A percentile compares a stretch with the other conserved stretches of the same genome.
These are phyloP conservation scores for Paraphaeosphaeria minitans DNA, from an alignment of 2,329 filamentous ascomycete species.

Conservation along the genomic window DNA sequence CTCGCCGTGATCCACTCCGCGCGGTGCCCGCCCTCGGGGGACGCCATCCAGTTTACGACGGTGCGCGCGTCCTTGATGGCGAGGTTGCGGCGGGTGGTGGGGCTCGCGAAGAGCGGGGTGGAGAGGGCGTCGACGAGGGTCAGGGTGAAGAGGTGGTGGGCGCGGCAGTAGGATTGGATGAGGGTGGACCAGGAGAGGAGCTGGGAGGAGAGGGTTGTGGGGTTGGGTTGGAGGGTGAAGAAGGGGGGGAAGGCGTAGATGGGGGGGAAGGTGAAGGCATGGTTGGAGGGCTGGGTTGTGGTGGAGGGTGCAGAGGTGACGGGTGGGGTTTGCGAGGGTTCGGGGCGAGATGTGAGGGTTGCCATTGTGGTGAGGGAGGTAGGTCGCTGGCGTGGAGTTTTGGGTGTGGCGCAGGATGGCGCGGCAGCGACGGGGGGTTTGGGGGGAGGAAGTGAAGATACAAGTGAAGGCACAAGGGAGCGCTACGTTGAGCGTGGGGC, in stretches of 20 bases:
- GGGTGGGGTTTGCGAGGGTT: conserved; percentile 8
- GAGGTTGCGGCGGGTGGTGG: conserved; percentile 51
- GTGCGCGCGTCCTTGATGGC: conserved; percentile 58
- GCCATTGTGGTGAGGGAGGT: conserved; percentile 16
- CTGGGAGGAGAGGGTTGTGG: conserved; percentile 74
- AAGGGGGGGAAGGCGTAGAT: conserved; percentile 80
- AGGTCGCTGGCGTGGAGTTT: neutral
- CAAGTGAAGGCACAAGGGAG: neutral
- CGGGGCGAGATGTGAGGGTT: conserved; percentile 14
- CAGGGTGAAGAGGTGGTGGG: conserved; percentile 77
- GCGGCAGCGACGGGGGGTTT: neutral
- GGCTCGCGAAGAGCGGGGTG: conserved; percentile 63
- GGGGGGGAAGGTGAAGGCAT: conserved; percentile 49
- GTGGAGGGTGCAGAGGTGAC: conserved; percentile 15
- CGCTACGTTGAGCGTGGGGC: neutral
- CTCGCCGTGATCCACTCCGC: conserved; percentile 66
- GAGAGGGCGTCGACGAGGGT: conserved; percentile 63
- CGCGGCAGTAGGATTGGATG: conserved; percentile 80
- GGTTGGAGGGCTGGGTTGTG: conserved; percentile 14
- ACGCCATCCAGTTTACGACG: conserved; percentile 63
- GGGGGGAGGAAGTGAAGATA: neutral
- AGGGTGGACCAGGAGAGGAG: conserved; percentile 85
- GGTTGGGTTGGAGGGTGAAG: conserved; percentile 81
- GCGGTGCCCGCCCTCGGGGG: conserved; percentile 56
- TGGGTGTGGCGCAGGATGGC: neutral